Conservation (phyloP, 1,284 basidiomycete species). For the Hypsizygus ulmarius region DNA sequence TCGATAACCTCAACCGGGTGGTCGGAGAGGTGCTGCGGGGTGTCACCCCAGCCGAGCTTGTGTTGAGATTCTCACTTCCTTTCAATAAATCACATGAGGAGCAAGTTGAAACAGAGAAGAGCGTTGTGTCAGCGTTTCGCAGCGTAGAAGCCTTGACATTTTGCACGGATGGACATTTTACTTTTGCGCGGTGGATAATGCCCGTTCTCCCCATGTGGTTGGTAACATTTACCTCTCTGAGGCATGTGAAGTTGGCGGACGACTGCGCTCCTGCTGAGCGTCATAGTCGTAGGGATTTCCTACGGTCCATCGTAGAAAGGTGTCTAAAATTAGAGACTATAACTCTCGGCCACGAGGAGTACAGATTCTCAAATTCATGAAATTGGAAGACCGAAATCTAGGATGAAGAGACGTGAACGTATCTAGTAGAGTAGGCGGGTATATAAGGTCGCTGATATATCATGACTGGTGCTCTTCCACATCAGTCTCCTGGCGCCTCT, state of each 20-base stretch:
- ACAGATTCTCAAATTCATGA: background rate
- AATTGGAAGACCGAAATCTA: background rate
- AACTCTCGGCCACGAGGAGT: slow-evolving; percentile 1
- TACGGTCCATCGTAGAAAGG: slow-evolving; percentile 8
- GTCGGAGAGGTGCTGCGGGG: slow-evolving; percentile 8
- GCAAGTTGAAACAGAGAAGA: background rate
- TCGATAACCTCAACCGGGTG: slow-evolving; percentile 12
- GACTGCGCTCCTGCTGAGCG: slow-evolving; percentile 13
- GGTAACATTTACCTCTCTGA: slow-evolving; percentile 16
- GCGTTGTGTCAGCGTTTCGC: background rate
- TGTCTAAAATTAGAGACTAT: slow-evolving; percentile 9
- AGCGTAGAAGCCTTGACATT: slow-evolving; percentile 16
- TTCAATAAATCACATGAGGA: slow-evolving; percentile 2
- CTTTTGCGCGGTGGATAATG: slow-evolving; percentile 19
- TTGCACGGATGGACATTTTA: slow-evolving; percentile 19
- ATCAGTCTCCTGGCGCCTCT: background rate
- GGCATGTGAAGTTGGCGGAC: slow-evolving; percentile 12
- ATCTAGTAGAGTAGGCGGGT: slow-evolving; percentile 5
- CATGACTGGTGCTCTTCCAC: slow-evolving; percentile 1
- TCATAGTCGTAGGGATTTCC: background rate
- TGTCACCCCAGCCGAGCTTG: slow-evolving; percentile 5
- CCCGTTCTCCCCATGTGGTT: slow-evolving; percentile 21
- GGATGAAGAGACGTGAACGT: background rate
- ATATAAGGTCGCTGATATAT: slow-evolving; percentile 7
- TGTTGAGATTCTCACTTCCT: slow-evolving; percentile 19